Evolutionary conservation across 306 rosid genomes (phyloP).

Genomic region (Rubus idaeus): DNA sequence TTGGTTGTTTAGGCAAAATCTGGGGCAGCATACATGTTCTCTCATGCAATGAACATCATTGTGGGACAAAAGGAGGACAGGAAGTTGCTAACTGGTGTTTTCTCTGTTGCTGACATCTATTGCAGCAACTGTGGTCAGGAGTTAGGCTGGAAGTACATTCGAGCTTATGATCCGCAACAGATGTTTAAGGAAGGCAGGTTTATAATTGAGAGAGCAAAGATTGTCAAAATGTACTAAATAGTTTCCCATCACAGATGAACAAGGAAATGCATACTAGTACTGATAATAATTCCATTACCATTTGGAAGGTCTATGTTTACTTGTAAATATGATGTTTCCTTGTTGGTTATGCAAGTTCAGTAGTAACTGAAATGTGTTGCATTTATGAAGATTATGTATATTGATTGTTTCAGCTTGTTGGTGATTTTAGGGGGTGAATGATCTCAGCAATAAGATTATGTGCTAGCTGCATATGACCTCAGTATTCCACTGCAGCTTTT

Average conservation of each 20-base stretch:
- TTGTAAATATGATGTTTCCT: neutral
- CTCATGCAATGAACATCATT: constrained; percentile 43
- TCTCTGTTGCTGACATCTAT: constrained; percentile 36
- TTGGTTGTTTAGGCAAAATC: constrained; percentile 30
- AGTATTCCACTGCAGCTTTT: too few relatives aligned
- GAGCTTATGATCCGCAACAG: constrained; percentile 29
- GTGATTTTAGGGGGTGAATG: too few relatives aligned
- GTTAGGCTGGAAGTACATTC: constrained; percentile 49
- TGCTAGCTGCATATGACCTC: neutral
- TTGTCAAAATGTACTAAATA: constrained; percentile 32
- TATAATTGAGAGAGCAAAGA: constrained; percentile 41
- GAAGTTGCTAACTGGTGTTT: constrained; percentile 33
- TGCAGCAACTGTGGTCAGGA: constrained; percentile 41
- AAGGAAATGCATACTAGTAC: neutral
- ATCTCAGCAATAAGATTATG: neutral
- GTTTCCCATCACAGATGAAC: neutral
- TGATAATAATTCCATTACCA: neutral
- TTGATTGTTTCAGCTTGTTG: too few relatives aligned
- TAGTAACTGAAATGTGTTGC: too few relatives aligned
- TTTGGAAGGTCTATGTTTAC: neutral
- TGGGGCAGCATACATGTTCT: constrained; percentile 46
- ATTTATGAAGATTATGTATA: too few relatives aligned
- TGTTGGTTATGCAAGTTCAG: neutral
- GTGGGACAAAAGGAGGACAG: constrained; percentile 39
- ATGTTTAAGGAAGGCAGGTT: constrained; percentile 44